phyloP scores from a whole-genome alignment of 768 basidiomycete genomes.

The Rhizopogon rudus region DNA sequence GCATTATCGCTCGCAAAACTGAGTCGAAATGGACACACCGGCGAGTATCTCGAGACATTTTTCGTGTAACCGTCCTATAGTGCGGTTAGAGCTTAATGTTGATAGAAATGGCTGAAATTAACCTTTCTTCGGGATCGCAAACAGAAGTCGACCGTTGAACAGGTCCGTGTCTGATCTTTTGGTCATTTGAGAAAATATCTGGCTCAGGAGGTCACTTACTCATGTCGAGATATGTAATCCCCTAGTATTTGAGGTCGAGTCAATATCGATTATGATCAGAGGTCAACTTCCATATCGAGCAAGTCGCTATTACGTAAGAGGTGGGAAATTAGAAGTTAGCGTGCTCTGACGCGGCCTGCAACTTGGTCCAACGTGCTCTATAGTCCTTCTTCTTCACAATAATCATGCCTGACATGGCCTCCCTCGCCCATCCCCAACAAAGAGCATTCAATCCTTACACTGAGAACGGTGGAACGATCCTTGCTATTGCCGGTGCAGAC shows the following conservation, averaged over 20 bases:
- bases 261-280: not conserved
- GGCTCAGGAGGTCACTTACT: conserved; percentile 9
- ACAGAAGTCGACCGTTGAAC: conserved; percentile 80
- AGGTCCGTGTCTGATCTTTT: conserved; percentile 54
- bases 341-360: conserved; percentile 6
- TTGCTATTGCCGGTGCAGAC: conserved; percentile 90
- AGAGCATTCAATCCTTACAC: conserved; percentile 84
- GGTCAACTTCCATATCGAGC: no score
- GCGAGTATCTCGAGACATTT: conserved; percentile 83
- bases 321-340: not conserved
- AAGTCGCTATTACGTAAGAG: no score
- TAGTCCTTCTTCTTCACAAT: not conserved
- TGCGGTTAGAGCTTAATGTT: not conserved
- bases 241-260: not conserved
- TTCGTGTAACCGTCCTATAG: conserved; percentile 79
- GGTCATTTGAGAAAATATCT: not conserved
- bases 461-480: conserved; percentile 93
- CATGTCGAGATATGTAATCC: conserved; percentile 10
- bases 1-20: not conserved
- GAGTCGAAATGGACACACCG: conserved; percentile 42
- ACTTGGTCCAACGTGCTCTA: not conserved
- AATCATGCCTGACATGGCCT: conserved; percentile 35
- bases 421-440: conserved; percentile 41
- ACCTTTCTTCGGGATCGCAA: conserved; percentile 99
- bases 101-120: conserved; percentile 7